Evolutionary conservation across 2,329 filamentous ascomycete species (phyloP).

Genomic region (Metarhizium sp.): DNA sequence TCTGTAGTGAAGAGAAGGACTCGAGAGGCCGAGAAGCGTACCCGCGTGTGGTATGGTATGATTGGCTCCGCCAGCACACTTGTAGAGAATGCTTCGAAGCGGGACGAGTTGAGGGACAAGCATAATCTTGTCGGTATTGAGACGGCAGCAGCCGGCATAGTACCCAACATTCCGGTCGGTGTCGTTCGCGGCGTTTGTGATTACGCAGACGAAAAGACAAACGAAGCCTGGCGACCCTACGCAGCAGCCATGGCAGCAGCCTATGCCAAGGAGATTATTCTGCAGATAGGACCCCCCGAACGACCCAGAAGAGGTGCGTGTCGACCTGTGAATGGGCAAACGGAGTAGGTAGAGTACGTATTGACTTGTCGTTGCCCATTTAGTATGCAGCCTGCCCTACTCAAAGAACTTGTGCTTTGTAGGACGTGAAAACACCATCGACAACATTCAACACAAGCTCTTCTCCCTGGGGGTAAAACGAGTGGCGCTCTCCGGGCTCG

Average conservation of each 20-base stretch:
- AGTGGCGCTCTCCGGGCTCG: slow-evolving; percentile 23
- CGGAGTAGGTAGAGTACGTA: neutral
- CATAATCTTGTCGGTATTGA: slow-evolving; percentile 20
- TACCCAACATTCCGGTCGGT: slow-evolving; percentile 19
- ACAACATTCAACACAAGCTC: neutral
- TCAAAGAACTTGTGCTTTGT: neutral
- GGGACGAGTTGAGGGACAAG: slow-evolving; percentile 15
- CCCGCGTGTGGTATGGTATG: neutral
- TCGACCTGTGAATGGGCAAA: neutral
- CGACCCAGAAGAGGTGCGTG: neutral
- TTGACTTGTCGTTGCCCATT: neutral
- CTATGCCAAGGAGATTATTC: slow-evolving; percentile 13
- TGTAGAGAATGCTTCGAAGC: slow-evolving; percentile 15
- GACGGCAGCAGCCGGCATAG: slow-evolving; percentile 21
- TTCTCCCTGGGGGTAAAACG: neutral
- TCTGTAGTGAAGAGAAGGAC: neutral
- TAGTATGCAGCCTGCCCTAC: neutral
- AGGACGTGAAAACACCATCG: neutral
- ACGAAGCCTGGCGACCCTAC: slow-evolving; percentile 22
- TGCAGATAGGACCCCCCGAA: slow-evolving; percentile 2
- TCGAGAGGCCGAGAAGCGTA: neutral
- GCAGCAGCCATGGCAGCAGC: slow-evolving; percentile 22
- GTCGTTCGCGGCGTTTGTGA: slow-evolving; percentile 22
- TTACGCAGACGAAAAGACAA: slow-evolving; percentile 22
- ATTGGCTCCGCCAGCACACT: slow-evolving; percentile 6